Evolutionary conservation across 176 grass and related monocot genomes (phyloP), one percentile per base, ranked within the genome.

Genomic region (Oryza rufipogon): DNA sequence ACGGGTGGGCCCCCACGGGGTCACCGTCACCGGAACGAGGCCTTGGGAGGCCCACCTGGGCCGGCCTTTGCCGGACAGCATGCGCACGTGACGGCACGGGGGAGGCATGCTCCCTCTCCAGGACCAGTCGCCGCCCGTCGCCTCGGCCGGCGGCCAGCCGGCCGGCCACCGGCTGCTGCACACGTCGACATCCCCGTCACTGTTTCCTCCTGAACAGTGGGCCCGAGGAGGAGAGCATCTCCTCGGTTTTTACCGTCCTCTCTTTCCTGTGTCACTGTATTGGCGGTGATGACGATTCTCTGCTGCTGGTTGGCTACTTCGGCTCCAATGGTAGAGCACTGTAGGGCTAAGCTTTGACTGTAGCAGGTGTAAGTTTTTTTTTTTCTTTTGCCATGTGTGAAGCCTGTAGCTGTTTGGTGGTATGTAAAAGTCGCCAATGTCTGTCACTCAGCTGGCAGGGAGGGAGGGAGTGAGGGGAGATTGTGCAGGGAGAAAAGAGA

Each of bases 31-130:
- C 42, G 28, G 12, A 34, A 73, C 16, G 52, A 14, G 9, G 19
- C 8, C 36, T 67, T 73, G 26, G 49, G 56, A 44, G 66, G 44
- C 54, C 87, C 32, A 44, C 51, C 25, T 56, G 66, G 73, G 54
- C 67, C 56, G 17, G 42, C 17, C 83, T 82, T 90, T 86, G 23
- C 56, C 56, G 73, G 81, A 78, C 88, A 90, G 33, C 44, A 33
- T 44, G 58, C 19, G 74, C 88, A 86, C 73, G 66, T 73, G 83
- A 90, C 74, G 74, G 68, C 78, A 81, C 66, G 66, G 54, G 42
- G 88, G 88, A 86, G 83, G 83, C 88, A 86, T 78, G 80, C 20
- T 25, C 32, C 46, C 70, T 26, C 69, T 33, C 11, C 26, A 33
- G 60, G 22, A 75, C 77, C 70, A 80, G 70, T 36, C 39, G 39